Base-by-base conservation (phyloP, 1,139 yeast species). In the Casaregolazyma suthepensis region DNA sequence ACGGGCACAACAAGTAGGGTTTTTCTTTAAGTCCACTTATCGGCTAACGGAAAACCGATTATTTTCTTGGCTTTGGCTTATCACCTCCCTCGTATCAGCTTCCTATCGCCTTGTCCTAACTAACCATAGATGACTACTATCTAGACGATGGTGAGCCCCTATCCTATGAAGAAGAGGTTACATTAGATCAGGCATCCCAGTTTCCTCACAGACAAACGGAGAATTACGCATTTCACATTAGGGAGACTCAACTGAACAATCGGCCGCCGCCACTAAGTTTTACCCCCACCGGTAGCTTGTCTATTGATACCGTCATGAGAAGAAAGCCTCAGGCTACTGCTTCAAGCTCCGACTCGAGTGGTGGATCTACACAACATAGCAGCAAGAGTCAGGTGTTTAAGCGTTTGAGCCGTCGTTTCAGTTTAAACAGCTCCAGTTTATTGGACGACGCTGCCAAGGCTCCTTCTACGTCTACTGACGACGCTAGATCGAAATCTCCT, bases 81-180 rank as follows among this genome's bases (percentile, higher is more conserved):
- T 26, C 6, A 7, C 10, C 10, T 5, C 2, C 5, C 12, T 26
- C 10, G 6, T 26, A 12, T 26, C 10, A 12, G 31, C 12, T 26
- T 22, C 10, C 31, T 26, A 10, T 26, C 9, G n/a, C 37, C 40
- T 13, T 13, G n/a, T 35, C 9, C 17, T 35, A n/a, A 35, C 17
- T n/a, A 35, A 2, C 17, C 13, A n/a, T 35, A 47, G 50, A 35
- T 26, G 45, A 47, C 42, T 38, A 38, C 42, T 45, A 37, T 52
- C 29, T 52, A 37, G 54, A 50, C 38, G 65, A 62, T 22, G 52
- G 47, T 13, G 64, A 61, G 48, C 63, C 60, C 20, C 51, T 61
- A 31, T 61, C 64, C 19, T 47, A 53, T 26, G 65, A 60, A 43
- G 65, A 61, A 48, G 64, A 61, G 45, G 54, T 55, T 43, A 57